Evolutionary conservation across 768 basidiomycete species (phyloP).

Genomic region (Clathrus columnatus): DNA sequence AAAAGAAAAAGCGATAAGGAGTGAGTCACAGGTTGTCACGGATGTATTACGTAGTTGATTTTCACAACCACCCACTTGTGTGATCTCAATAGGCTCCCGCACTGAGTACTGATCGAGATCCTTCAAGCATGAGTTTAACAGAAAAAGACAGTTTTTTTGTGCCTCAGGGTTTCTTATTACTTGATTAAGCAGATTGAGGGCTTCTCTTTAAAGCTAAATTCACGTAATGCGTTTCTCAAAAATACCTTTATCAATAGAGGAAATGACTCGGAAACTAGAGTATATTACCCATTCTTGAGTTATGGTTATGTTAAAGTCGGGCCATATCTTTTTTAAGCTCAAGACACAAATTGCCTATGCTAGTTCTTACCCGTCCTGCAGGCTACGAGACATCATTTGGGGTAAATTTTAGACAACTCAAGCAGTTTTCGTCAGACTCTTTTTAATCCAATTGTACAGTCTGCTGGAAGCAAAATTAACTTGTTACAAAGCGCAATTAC

Average conservation of each 20-base stretch:
- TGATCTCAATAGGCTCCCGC: too few species aligned
- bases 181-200: slow-evolving; percentile 84
- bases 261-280: slow-evolving; percentile 98
- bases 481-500: slow-evolving; percentile 86
- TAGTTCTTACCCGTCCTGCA: slow-evolving; percentile 24
- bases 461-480: slow-evolving; percentile 91
- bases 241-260: slow-evolving; percentile 47
- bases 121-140: slow-evolving; percentile 73
- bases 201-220: background rate
- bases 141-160: slow-evolving; percentile 66
- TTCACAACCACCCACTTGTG: too few species aligned
- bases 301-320: slow-evolving; percentile 44
- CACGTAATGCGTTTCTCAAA: background rate
- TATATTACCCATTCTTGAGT: slow-evolving; percentile 30
- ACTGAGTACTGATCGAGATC: too few species aligned
- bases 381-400: slow-evolving; percentile 93
- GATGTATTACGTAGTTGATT: too few species aligned
- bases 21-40: background rate
- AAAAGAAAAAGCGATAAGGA: background rate
- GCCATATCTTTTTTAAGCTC: background rate
- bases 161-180: background rate
- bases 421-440: background rate
- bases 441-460: background rate
- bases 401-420: too few species aligned
- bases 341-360: background rate